Evolutionary conservation across 805 yeast species (phyloP).

Genomic region (Grigorovia humatica): DNA sequence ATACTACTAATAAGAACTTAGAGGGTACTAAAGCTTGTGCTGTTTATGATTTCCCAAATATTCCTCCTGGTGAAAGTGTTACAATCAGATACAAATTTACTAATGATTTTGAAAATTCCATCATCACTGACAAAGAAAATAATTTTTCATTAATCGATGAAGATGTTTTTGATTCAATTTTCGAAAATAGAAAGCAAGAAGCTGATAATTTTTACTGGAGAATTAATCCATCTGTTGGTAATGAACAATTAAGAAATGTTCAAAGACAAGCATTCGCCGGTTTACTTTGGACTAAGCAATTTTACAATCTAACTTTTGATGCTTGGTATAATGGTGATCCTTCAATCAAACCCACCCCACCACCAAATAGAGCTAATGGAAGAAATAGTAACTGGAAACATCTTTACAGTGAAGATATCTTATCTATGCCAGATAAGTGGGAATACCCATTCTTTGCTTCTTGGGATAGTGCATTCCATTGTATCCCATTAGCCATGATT

Average conservation of each 20-base stretch:
- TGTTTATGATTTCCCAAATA: conserved; percentile 68
- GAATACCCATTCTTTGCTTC: conserved; percentile 95
- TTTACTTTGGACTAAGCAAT: conserved; percentile 86
- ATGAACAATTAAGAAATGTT: conserved; percentile 67
- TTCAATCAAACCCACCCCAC: conserved; percentile 60
- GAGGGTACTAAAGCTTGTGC: conserved; percentile 81
- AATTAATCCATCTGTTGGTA: conserved; percentile 73
- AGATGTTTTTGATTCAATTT: conserved; percentile 56
- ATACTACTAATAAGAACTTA: conserved; percentile 57
- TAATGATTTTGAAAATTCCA: conserved; percentile 13
- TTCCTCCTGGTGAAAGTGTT: conserved; percentile 81
- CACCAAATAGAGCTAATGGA: conserved; percentile 72
- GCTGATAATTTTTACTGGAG: conserved; percentile 92
- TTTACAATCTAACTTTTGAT: conserved; percentile 73
- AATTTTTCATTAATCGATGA: conserved; percentile 48
- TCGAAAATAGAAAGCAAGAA: conserved; percentile 67
- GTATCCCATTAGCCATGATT: conserved; percentile 84
- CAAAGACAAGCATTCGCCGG: conserved; percentile 95
- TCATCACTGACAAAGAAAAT: conserved; percentile 17
- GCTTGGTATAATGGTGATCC: conserved; percentile 89
- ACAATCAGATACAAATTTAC: conserved; percentile 71
- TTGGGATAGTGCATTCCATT: conserved; percentile 95
- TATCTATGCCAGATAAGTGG: conserved; percentile 91
- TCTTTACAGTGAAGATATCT: conserved; percentile 74
- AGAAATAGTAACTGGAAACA: conserved; percentile 86